A percentile compares a stretch with the other conserved stretches of the same genome.
phyloP scores from a whole-genome alignment of 2,329 filamentous ascomycete species.

The Ambrosiella xylebori region DNA sequence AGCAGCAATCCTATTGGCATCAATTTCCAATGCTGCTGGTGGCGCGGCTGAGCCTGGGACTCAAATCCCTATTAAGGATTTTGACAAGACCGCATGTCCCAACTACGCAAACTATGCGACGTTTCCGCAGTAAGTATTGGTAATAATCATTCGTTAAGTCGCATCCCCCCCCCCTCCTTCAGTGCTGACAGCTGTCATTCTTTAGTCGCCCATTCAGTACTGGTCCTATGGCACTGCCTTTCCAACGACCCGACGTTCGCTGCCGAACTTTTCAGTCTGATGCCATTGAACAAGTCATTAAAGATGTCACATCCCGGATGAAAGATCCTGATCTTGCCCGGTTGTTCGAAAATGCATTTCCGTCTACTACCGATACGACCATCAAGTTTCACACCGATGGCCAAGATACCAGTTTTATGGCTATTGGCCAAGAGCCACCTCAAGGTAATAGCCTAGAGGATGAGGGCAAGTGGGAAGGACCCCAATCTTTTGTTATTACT shows the following conservation, averaged over 20 bases:
- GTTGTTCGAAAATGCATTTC: conserved; percentile 89
- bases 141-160: not conserved
- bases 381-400: conserved; percentile 70
- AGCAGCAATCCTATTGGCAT: conserved; percentile 1
- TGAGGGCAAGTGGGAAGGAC: conserved; percentile 57
- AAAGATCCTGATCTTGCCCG: conserved; percentile 74
- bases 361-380: conserved; percentile 79
- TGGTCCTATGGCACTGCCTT: conserved; percentile 66
- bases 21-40: not conserved
- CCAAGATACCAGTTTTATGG: conserved; percentile 21
- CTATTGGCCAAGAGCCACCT: conserved; percentile 21
- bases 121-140: conserved; percentile 22
- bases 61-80: conserved; percentile 5
- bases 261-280: conserved; percentile 85
- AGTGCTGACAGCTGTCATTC: conserved; percentile 1
- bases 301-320: conserved; percentile 63
- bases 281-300: conserved; percentile 74
- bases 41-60: not conserved
- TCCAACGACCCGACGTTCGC: conserved; percentile 60
- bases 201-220: conserved; percentile 58
- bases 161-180: too few relatives aligned
- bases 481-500: conserved; percentile 85
- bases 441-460: conserved; percentile 22
- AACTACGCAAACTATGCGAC: conserved; percentile 25
- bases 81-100: conserved; percentile 21